Percentiles rank a stretch among this genome's conserved stretches.
phyloP scores from a whole-genome alignment of 2,329 filamentous ascomycete species.

The Capronia americana region DNA sequence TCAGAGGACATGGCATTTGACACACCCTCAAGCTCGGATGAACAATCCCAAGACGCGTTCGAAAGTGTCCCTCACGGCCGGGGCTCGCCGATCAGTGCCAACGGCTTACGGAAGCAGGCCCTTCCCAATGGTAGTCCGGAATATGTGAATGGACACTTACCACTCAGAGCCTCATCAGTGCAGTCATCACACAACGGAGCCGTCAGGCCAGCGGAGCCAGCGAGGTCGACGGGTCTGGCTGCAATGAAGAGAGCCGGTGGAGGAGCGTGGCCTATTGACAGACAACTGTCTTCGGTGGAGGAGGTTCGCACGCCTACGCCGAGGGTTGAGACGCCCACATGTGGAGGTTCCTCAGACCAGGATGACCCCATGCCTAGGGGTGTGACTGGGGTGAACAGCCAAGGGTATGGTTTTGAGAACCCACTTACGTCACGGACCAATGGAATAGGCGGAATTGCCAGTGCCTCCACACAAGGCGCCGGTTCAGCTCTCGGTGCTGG shows the following conservation, averaged over 20 bases:
- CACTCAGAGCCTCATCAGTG: constrained; percentile 12
- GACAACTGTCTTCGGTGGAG: constrained; percentile 40
- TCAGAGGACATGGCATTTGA: constrained; percentile 47
- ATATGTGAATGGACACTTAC: constrained; percentile 24
- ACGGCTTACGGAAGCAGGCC: background rate
- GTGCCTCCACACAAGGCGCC: constrained; percentile 25
- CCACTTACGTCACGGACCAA: constrained; percentile 49
- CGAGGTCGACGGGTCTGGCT: constrained; percentile 13
- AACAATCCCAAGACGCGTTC: constrained; percentile 40
- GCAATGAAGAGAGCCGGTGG: constrained; percentile 15
- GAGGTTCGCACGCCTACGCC: constrained; percentile 44
- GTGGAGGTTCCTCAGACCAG: constrained; percentile 12
- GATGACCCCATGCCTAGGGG: constrained; percentile 6
- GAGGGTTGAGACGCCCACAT: constrained; percentile 28
- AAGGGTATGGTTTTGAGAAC: constrained; percentile 46
- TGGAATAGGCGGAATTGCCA: constrained; percentile 39
- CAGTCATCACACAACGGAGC: background rate
- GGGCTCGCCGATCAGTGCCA: constrained; percentile 26
- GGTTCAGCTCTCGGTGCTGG: constrained; percentile 8
- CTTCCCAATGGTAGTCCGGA: constrained; percentile 8
- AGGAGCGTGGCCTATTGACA: constrained; percentile 32
- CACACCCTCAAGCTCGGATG: constrained; percentile 41
- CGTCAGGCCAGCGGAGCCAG: constrained; percentile 9
- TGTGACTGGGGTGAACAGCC: constrained; percentile 23
- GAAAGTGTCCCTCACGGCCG: constrained; percentile 18